phyloP scores from a whole-genome alignment of 192 early-diverging fungal species.

The Mortierella claussenii region DNA sequence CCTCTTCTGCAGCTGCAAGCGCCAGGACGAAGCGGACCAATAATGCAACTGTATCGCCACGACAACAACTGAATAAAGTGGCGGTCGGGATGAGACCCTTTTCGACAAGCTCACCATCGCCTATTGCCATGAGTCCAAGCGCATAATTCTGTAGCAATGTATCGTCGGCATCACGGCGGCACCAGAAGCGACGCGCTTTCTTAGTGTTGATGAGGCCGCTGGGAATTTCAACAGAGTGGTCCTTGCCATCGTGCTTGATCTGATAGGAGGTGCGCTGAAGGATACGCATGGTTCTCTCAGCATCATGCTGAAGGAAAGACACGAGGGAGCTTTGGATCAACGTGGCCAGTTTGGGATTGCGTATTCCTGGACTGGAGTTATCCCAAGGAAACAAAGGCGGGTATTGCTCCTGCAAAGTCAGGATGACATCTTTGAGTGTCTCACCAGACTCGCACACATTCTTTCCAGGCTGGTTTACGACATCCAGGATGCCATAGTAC shows the following conservation, averaged over 20 bases:
- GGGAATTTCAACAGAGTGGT: slow-evolving; percentile 12
- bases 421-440: slow-evolving; percentile 26
- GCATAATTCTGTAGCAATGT: slow-evolving; percentile 12
- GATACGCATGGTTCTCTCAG: slow-evolving; percentile 24
- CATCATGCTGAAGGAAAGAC: slow-evolving; percentile 19
- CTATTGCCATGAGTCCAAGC: slow-evolving; percentile 13
- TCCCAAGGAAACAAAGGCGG: slow-evolving; percentile 31
- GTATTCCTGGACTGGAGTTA: background rate
- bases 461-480: slow-evolving; percentile 20
- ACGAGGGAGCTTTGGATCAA: slow-evolving; percentile 21
- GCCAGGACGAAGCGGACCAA: slow-evolving; percentile 19
- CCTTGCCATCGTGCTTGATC: background rate
- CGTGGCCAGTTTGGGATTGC: slow-evolving; percentile 16
- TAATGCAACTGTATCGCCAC: slow-evolving; percentile 15
- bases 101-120: slow-evolving; percentile 26
- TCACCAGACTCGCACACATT: slow-evolving; percentile 25
- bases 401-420: slow-evolving; percentile 26
- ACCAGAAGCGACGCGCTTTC: slow-evolving; percentile 12
- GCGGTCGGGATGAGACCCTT: background rate
- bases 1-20: background rate
- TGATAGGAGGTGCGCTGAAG: slow-evolving; percentile 20
- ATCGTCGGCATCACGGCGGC: slow-evolving; percentile 1
- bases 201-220: background rate
- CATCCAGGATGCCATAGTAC: slow-evolving; percentile 17
- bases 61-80: slow-evolving; percentile 14